Percentiles rank a stretch among this genome's conserved stretches.
Conservation (phyloP, 2,329 filamentous ascomycete species). For the Claviceps sp. region DNA sequence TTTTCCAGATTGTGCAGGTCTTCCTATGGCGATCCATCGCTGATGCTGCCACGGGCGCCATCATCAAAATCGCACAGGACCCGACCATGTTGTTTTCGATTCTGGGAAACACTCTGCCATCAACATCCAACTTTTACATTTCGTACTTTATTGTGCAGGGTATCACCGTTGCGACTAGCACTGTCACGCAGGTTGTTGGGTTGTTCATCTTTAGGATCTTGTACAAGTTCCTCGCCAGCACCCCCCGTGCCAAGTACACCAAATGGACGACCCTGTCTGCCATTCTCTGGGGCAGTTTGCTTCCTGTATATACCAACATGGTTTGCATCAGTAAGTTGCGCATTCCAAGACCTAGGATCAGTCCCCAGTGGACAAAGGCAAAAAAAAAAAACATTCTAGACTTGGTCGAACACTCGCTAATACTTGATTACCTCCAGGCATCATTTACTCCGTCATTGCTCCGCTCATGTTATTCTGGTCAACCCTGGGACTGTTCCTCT, state of each 20-base stretch:
- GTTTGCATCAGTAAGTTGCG: constrained; percentile 46
- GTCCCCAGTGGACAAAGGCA: background rate
- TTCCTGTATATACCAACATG: constrained; percentile 63
- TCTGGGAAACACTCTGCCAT: constrained; percentile 61
- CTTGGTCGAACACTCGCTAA: background rate
- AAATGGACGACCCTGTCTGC: constrained; percentile 57
- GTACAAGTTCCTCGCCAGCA: constrained; percentile 59
- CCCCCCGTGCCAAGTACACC: constrained; percentile 63
- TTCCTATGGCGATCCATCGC: constrained; percentile 78
- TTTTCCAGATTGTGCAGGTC: constrained; percentile 83
- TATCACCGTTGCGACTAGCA: constrained; percentile 58
- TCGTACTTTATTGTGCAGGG: constrained; percentile 81
- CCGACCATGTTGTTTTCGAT: constrained; percentile 49
- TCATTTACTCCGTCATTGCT: constrained; percentile 74
- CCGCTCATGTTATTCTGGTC: constrained; percentile 74
- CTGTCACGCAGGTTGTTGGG: constrained; percentile 53
- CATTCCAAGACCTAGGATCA: no score
- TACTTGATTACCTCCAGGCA: constrained; percentile 24
- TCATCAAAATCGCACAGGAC: constrained; percentile 46
- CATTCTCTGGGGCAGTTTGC: constrained; percentile 64
- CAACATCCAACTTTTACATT: constrained; percentile 86
- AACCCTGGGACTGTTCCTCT: constrained; percentile 59
- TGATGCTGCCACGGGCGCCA: constrained; percentile 61
- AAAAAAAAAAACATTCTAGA: constrained; percentile 13
- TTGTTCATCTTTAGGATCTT: constrained; percentile 55